Conservation (phyloP, 2,329 filamentous ascomycete species). For the Boeremia lycopersici region DNA sequence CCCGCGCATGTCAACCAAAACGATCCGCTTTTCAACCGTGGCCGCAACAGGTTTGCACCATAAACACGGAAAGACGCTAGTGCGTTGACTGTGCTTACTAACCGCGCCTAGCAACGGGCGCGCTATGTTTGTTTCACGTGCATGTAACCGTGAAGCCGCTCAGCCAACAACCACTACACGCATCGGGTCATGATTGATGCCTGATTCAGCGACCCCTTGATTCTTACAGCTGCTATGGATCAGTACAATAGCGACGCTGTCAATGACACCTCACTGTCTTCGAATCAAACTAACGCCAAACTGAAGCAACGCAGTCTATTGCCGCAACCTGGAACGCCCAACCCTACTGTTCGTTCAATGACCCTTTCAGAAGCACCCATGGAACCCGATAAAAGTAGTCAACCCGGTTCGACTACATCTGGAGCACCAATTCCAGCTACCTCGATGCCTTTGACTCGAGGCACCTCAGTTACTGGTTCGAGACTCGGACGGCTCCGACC, state of each 20-base stretch:
- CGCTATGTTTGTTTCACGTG: conserved; percentile 8
- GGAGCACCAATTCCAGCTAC: neutral
- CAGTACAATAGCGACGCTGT: neutral
- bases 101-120: conserved; percentile 4
- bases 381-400: neutral
- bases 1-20: no score
- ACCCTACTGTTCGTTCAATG: conserved; percentile 9
- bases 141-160: neutral
- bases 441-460: conserved; percentile 9
- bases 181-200: neutral
- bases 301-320: conserved; percentile 37
- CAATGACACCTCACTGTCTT: neutral
- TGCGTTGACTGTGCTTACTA: conserved; percentile 6
- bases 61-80: no score
- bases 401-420: neutral
- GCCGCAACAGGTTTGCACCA: no score
- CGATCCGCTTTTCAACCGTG: no score
- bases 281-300: neutral
- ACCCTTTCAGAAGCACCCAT: neutral
- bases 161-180: conserved; percentile 1
- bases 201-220: neutral
- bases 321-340: conserved; percentile 42
- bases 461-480: conserved; percentile 9
- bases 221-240: neutral
- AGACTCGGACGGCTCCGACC: conserved; percentile 32